Base-by-base conservation (phyloP, 371 early-diverging fungal genomes). In the Mucor irregularis region DNA sequence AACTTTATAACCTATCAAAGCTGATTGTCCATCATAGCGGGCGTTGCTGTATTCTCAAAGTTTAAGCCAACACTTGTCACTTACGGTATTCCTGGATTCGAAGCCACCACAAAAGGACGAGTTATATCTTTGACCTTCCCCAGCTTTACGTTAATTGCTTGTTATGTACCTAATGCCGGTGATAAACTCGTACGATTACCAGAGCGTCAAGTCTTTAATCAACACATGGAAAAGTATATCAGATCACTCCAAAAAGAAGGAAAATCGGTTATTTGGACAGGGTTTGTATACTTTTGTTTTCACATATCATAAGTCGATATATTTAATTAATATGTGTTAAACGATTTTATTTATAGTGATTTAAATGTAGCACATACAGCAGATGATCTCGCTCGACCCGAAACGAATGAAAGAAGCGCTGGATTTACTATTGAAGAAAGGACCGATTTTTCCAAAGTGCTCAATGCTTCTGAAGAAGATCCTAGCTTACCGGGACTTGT, bases 361-460 rank as follows among this genome's bases (percentile, higher is more conserved):
- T 65, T 96, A 30, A 96, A 96, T 65, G 96, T 96, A 13, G 90
- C 93, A 0, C 95, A 94, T 64, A 78, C 85, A 46, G 82, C 79
- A 29, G 76, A 88, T 16, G 96, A 96, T 71, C 71, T 96, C 38
- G 85, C 93, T 11, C 75, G 85, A n/a, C 96, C 96, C 0, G 72
- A 83, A 29, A 83, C 89, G 7, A 95, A 95, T 66, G 51, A 70
- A 56, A 85, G 84, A 49, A 84, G 89, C 6, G 87, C 94, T 0
- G 95, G 96, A 7, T 95, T 93, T 66, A 93, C 94, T 0, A 71
- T 80, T 25, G 91, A 92, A 64, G 96, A 95, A 69, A 82, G 95
- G 30, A 71, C 69, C 1, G 90, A 89, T 25, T 94, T 95, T 44
- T 68, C 80, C 5, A 73, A 78, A 5, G 78, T 86, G 0, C 58